Evolutionary conservation across 129 eudicot species (phyloP), one percentile per base, ranked within the genome.

Genomic region (Flaveria robusta): DNA sequence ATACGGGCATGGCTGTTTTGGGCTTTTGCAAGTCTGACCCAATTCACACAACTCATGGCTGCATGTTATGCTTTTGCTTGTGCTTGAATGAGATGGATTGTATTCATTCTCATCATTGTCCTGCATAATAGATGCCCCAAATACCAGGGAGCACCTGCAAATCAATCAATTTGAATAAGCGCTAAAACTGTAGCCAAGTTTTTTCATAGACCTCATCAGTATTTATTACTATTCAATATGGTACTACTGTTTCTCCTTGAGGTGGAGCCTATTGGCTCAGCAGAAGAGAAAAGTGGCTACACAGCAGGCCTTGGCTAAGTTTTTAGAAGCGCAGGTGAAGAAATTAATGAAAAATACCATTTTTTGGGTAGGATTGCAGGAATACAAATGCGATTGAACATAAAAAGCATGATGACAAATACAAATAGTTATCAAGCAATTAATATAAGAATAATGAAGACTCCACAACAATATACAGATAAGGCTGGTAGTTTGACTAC

Each of bases 71-170:
- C 74, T 78, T 83, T 86, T 95, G 86, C 97, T 91, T 29, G 97
- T 91, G 84, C 74, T 89, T 74, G 99, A 95, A 74, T 75, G 86
- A 78, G 94, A 82, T 65, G 96, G 99, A 73, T 72, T 83, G 84
- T 91, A 95, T 76, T 87, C 91, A 73, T 83, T 91, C 56, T 91
- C 86, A 80, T 91, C 96, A 86, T 81, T 86, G 85, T 89, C 99
- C 99, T 95, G 99, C 99, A 95, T 86, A 91, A 95, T 95, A 89
- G 95, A 87, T 89, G 97, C 97, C 95, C 97, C 97, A 86, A 83
- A 91, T 84, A 95, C 89, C 84, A 91, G 83, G 96, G 99, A 88
- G 99, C 97, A 95, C 97, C 97, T 95, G 97, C 90, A 88, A 91
- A 91, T 95, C 99, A 95, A 95, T 95, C 90, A 95, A 82, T 83